Percentiles rank a stretch among this genome's conserved stretches.
Evolutionary conservation across 2,329 filamentous ascomycete species (phyloP).

Genomic region (Aureobasidium musti): DNA sequence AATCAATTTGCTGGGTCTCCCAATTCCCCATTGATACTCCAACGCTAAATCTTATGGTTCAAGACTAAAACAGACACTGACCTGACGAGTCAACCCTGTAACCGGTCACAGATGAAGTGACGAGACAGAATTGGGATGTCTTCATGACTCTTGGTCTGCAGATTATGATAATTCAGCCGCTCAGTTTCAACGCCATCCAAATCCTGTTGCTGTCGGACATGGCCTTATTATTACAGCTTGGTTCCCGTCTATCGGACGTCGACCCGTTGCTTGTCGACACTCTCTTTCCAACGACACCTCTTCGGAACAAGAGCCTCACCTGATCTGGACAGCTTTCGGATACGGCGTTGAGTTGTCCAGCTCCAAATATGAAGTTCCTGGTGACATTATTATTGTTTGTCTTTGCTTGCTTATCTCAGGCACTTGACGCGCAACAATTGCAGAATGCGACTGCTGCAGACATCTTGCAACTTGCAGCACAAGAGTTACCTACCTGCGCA

Average conservation of each 20-base stretch:
- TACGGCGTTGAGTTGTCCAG: neutral
- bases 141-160: conserved; percentile 12
- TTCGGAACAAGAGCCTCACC: neutral
- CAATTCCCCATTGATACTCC: conserved; percentile 14
- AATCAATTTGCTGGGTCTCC: conserved; percentile 4
- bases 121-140: neutral
- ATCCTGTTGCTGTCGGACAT: neutral
- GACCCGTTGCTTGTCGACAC: neutral
- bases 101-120: neutral
- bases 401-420: conserved; percentile 21
- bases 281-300: neutral
- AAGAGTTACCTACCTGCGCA: conserved; percentile 12
- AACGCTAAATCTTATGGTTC: conserved; percentile 3
- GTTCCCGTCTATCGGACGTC: neutral
- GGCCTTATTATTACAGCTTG: neutral
- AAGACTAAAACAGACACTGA: neutral
- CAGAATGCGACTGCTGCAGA: conserved; percentile 6
- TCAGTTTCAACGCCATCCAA: conserved; percentile 1
- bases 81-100: neutral
- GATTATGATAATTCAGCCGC: conserved; percentile 6
- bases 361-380: conserved; percentile 9
- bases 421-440: neutral
- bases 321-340: neutral
- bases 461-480: conserved; percentile 8
- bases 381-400: neutral